Conservation (phyloP, 140 eudicot species). For the Flaveria floridana region DNA sequence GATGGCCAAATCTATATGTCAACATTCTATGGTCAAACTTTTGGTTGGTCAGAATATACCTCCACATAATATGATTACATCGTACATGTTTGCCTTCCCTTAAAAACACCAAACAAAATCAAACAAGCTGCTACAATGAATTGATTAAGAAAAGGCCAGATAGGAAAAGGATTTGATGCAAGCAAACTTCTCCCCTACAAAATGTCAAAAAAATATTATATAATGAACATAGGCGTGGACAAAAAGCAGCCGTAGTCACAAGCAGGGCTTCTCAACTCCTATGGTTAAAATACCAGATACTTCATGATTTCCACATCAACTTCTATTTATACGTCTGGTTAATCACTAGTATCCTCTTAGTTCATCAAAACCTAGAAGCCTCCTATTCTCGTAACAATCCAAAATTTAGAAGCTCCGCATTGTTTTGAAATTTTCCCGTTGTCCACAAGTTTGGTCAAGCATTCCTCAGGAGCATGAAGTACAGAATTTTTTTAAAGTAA, state of each 20-base stretch:
- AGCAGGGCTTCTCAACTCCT: neutral
- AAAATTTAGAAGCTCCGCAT: conserved; percentile 52
- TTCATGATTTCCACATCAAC: neutral
- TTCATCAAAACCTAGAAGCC: conserved; percentile 20
- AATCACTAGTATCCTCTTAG: neutral
- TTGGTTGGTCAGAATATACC: too few species aligned
- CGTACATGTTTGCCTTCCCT: neutral
- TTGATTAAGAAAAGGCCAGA: neutral
- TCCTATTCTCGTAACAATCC: conserved; percentile 36
- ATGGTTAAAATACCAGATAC: neutral
- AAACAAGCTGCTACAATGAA: neutral
- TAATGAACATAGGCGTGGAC: neutral
- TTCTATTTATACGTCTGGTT: too few species aligned
- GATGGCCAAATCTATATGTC: too few species aligned
- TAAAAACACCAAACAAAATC: neutral
- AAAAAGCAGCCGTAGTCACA: neutral
- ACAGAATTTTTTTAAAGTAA: conserved; percentile 7
- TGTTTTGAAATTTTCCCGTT: neutral
- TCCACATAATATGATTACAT: neutral
- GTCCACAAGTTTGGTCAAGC: too few species aligned
- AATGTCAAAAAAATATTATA: too few species aligned
- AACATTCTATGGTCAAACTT: too few species aligned
- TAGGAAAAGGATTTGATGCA: neutral
- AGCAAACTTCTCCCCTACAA: neutral
- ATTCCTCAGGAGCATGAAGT: conserved; percentile 17